Conservation (phyloP, 495 filamentous ascomycete species). For the Beverwykella pulmonaria region DNA sequence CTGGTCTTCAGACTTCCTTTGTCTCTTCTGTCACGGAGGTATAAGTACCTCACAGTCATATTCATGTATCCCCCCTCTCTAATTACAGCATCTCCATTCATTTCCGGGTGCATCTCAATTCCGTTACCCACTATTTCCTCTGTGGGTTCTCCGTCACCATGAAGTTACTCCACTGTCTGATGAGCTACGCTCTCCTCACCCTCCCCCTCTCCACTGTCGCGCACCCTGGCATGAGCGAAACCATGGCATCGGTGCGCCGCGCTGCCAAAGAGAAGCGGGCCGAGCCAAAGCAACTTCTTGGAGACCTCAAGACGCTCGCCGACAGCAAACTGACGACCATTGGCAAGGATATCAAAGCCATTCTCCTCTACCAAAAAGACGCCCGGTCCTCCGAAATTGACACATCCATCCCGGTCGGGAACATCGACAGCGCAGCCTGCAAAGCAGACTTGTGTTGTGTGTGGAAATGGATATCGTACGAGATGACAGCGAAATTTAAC, state of each 20-base stretch:
- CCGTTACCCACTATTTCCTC: neutral
- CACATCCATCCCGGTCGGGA: conserved; percentile 20
- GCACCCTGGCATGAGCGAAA: conserved; percentile 26
- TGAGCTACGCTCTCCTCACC: conserved; percentile 18
- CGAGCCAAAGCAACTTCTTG: conserved; percentile 30
- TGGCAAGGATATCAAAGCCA: conserved; percentile 37
- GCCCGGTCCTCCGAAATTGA: conserved; percentile 25
- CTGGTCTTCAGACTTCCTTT: neutral
- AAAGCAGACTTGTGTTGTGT: conserved; percentile 37
- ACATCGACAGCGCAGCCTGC: conserved; percentile 35
- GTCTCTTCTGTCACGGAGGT: neutral
- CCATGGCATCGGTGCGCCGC: neutral
- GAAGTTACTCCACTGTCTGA: conserved; percentile 9
- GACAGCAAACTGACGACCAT: conserved; percentile 28
- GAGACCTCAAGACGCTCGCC: conserved; percentile 30
- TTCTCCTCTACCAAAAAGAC: conserved; percentile 12
- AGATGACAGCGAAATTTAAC: conserved; percentile 38
- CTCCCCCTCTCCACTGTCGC: conserved; percentile 2
- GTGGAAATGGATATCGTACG: conserved; percentile 39
- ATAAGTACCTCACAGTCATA: conserved; percentile 1
- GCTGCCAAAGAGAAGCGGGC: conserved; percentile 15
- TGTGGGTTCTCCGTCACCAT: conserved; percentile 10
- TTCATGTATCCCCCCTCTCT: neutral
- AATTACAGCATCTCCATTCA: neutral
- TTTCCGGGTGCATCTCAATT: neutral